Evolutionary conservation across 129 eudicot genomes (phyloP).

Genomic region (Flaveria trinervia): DNA sequence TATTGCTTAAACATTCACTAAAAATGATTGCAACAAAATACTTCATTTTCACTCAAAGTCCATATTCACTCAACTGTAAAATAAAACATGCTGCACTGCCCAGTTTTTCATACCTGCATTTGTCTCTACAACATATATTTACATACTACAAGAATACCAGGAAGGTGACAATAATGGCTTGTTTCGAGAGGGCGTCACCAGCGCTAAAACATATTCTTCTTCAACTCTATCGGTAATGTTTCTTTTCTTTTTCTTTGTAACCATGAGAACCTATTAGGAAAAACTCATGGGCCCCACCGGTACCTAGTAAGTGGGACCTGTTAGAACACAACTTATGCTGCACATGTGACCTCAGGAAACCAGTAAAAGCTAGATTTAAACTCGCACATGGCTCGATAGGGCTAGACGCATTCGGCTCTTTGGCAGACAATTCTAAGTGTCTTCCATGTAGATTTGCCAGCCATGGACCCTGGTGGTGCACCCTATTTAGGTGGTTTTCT

Average conservation of each 20-base stretch:
- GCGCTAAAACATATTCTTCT: slow-evolving; percentile 82
- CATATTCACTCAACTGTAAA: slow-evolving; percentile 28
- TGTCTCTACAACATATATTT: slow-evolving; percentile 21
- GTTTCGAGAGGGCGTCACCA: slow-evolving; percentile 85
- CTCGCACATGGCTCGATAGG: slow-evolving; percentile 12
- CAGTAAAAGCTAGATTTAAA: not conserved
- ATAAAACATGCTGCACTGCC: slow-evolving; percentile 31
- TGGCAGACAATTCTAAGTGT: slow-evolving; percentile 44
- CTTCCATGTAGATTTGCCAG: slow-evolving; percentile 37
- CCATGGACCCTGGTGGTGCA: slow-evolving; percentile 13
- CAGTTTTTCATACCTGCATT: slow-evolving; percentile 25
- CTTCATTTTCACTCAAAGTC: slow-evolving; percentile 63
- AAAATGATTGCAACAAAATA: slow-evolving; percentile 60
- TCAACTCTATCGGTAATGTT: slow-evolving; percentile 60
- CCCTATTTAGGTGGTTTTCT: slow-evolving; percentile 12
- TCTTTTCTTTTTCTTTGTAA: not conserved
- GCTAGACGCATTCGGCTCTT: slow-evolving; percentile 17
- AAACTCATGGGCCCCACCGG: not conserved
- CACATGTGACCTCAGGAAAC: not conserved
- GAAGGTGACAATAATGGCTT: slow-evolving; percentile 43
- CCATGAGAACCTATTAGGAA: not conserved
- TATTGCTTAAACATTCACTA: slow-evolving; percentile 62
- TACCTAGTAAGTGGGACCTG: not conserved
- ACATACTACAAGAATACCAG: slow-evolving; percentile 24
- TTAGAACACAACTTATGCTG: not conserved